A percentile compares a stretch with the other conserved stretches of the same genome.
These are phyloP conservation scores for Crithidia expoeki DNA, from an alignment of 208 protist genomes.

Conservation along the genomic window DNA sequence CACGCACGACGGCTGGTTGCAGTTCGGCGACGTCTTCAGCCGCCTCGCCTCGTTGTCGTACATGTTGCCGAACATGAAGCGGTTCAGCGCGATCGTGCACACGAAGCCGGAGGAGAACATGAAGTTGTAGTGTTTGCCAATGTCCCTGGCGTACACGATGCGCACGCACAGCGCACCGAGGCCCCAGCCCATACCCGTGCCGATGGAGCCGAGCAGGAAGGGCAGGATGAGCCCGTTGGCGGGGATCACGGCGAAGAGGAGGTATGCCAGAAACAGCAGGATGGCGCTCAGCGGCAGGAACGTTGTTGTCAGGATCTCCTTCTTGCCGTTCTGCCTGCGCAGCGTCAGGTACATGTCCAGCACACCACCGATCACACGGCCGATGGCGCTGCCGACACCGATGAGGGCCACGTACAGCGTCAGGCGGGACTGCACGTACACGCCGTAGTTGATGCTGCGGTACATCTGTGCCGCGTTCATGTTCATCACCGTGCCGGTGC, in stretches of 20 bases:
- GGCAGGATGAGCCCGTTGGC: constrained; percentile 54
- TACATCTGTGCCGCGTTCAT: constrained; percentile 84
- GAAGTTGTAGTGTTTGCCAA: constrained; percentile 89
- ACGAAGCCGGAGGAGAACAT: constrained; percentile 70
- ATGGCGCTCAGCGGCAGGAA: constrained; percentile 49
- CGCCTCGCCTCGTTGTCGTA: constrained; percentile 57
- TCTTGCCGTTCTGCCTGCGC: constrained; percentile 31
- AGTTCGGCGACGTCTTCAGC: constrained; percentile 37
- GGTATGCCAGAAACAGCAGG: constrained; percentile 47
- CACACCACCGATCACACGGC: constrained; percentile 55
- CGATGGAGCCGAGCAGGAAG: constrained; percentile 64
- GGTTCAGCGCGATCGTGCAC: constrained; percentile 73
- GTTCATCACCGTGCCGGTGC: constrained; percentile 70
- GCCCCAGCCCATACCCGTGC: constrained; percentile 70
- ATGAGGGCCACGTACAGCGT: constrained; percentile 74
- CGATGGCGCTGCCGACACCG: constrained; percentile 70
- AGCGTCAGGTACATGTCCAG: constrained; percentile 61
- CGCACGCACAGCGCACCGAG: constrained; percentile 55
- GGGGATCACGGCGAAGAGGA: constrained; percentile 66
- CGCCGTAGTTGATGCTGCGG: constrained; percentile 57
- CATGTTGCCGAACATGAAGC: constrained; percentile 83
- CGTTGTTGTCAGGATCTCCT: constrained; percentile 51
- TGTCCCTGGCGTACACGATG: constrained; percentile 71
- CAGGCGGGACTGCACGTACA: constrained; percentile 33
- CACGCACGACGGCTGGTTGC: constrained; percentile 57